phyloP scores from a whole-genome alignment of 2,329 filamentous ascomycete genomes.

The Pseudocercospora musae region DNA sequence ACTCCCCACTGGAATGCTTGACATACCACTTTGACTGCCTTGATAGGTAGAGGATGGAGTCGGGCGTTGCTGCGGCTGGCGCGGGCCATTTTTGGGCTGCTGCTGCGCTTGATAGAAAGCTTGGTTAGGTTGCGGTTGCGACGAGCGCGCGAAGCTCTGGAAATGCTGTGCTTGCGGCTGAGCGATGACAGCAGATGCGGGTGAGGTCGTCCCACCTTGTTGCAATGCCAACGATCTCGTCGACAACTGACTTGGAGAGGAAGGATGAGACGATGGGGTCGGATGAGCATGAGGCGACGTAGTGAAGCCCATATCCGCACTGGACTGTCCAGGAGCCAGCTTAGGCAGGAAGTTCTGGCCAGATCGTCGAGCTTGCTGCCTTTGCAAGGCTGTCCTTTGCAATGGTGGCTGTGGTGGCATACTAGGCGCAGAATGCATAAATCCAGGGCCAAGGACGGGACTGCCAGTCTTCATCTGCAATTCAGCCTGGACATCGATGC shows the following conservation, averaged over 20 bases:
- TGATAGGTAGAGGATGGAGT: slow-evolving; percentile 25
- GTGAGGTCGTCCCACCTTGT: slow-evolving; percentile 61
- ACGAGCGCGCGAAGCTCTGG: slow-evolving; percentile 37
- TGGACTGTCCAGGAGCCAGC: slow-evolving; percentile 40
- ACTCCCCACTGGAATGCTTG: slow-evolving; percentile 25
- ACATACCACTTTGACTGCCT: slow-evolving; percentile 34
- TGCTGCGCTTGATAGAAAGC: slow-evolving; percentile 44
- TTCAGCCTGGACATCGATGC: slow-evolving; percentile 96
- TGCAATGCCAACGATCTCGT: slow-evolving; percentile 60
- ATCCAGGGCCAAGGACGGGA: slow-evolving; percentile 69
- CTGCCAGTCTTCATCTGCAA: slow-evolving; percentile 88
- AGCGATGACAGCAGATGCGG: slow-evolving; percentile 54
- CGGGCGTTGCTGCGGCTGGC: slow-evolving; percentile 19
- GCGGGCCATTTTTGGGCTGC: slow-evolving; percentile 32
- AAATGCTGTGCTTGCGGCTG: slow-evolving; percentile 49
- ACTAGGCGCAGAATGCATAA: slow-evolving; percentile 43
- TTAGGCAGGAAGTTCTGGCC: slow-evolving; percentile 34
- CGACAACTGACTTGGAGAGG: slow-evolving; percentile 58
- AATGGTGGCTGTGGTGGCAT: slow-evolving; percentile 52
- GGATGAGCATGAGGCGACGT: slow-evolving; percentile 72
- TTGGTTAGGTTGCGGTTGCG: slow-evolving; percentile 45
- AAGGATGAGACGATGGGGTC: slow-evolving; percentile 75
- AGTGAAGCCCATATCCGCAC: slow-evolving; percentile 41
- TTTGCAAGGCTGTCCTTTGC: slow-evolving; percentile 75
- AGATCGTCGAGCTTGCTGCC: slow-evolving; percentile 52